phyloP scores from a whole-genome alignment of 2,329 filamentous ascomycete genomes.

The Botryotinia narcissicola region DNA sequence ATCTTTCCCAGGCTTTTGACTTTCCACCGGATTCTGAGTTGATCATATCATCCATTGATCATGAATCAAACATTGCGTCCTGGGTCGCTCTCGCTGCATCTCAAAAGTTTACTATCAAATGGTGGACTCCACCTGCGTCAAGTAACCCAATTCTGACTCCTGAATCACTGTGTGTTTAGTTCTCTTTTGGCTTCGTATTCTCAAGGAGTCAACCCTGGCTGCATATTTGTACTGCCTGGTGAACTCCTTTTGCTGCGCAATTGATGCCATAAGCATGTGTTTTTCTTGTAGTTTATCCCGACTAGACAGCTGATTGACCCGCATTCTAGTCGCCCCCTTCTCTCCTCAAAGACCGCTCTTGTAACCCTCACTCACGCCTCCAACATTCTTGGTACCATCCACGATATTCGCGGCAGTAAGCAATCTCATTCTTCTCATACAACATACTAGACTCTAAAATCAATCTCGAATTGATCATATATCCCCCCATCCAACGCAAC shows the following conservation, averaged over 20 bases:
- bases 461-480: too few species aligned
- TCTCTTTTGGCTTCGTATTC: background rate
- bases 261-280: too few species aligned
- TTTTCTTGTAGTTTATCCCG: background rate
- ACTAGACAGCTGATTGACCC: background rate
- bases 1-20: conserved; percentile 56
- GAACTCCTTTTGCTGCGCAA: background rate
- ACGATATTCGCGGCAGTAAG: conserved; percentile 50
- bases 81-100: conserved; percentile 68
- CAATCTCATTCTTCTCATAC: too few species aligned
- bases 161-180: conserved; percentile 9
- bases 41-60: conserved; percentile 68
- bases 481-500: background rate
- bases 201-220: background rate
- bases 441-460: background rate
- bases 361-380: conserved; percentile 72
- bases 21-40: conserved; percentile 62
- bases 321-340: conserved; percentile 41
- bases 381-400: conserved; percentile 71
- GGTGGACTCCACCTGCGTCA: conserved; percentile 58
- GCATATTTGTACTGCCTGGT: background rate
- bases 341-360: conserved; percentile 64
- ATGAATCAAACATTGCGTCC: conserved; percentile 73
- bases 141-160: conserved; percentile 41
- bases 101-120: conserved; percentile 61